Base-by-base conservation (phyloP, 352 stramenopile genomes). In the Peronosclerospora sorghi region DNA sequence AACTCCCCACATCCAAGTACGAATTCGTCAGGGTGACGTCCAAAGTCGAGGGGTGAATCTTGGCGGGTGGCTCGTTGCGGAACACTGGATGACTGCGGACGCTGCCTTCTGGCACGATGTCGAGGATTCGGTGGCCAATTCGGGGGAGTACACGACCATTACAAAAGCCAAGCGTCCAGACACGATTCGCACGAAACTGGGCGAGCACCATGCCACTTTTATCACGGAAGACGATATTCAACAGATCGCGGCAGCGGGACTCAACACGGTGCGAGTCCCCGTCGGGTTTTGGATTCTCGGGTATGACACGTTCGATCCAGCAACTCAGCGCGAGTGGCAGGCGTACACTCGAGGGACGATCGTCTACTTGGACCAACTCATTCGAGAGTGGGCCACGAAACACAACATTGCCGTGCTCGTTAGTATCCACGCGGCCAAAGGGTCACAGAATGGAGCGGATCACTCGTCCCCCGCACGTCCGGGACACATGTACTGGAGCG, bases 81-180 rank as follows among this genome's bases (percentile, higher is more conserved):
- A 92, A 48, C 55, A 85, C 61, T 92, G 80, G 80, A 88, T 92
- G 80, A 81, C 73, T 15, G 37, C 21, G 8, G 41, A 62, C 1
- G 59, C 66, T 13, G 32, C 66, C 8, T 66, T 89, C 35, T 88
- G 74, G 76, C 42, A 68, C 17, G 71, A 63, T 1, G 35, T 89
- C 26, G 62, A 55, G 4, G 35, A 53, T 8, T 47, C 57, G 1
- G 48, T 71, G 17, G 56, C 55, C 8, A 61, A 56, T 39, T 41
- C 54, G 1, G 76, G 76, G 8, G 80, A 89, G 59, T 86, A 86
- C 54, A 73, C 55, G 2, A 60, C 69, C 15, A 86, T 89, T 48
- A 73, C 57, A 1, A 68, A 77, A 46, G 51, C 66, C 0, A 32
- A 32, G 10, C 56, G 46, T 30, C 56, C 52, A 5, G 54, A 71